Conservation (phyloP, 345 rosid genomes). For the Kernera saxatilis region DNA sequence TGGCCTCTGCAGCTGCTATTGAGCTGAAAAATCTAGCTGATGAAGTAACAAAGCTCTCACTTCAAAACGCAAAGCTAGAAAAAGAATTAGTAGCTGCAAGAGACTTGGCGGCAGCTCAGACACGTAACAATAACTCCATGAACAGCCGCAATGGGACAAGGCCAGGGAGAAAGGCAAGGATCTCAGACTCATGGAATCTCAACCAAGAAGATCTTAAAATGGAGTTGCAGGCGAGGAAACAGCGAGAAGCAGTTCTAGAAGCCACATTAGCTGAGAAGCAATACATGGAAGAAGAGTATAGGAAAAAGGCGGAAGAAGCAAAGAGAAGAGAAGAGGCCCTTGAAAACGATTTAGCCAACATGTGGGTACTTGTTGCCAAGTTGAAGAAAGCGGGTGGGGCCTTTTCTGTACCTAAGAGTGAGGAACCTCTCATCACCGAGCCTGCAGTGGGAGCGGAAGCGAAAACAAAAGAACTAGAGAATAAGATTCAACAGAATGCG, state of each 20-base stretch:
- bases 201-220: slow-evolving; percentile 67
- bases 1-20: slow-evolving; percentile 98
- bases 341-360: slow-evolving; percentile 92
- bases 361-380: slow-evolving; percentile 99
- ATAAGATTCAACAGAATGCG: slow-evolving; percentile 28
- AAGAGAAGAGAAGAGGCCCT: slow-evolving; percentile 82
- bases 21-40: slow-evolving; percentile 90
- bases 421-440: slow-evolving; percentile 17
- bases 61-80: slow-evolving; percentile 76
- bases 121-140: slow-evolving; percentile 52
- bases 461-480: slow-evolving; percentile 27
- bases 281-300: slow-evolving; percentile 64
- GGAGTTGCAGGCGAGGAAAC: slow-evolving; percentile 88
- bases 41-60: slow-evolving; percentile 81
- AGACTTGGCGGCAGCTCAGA: slow-evolving; percentile 45
- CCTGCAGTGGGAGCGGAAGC: slow-evolving; percentile 26
- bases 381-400: slow-evolving; percentile 73
- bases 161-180: slow-evolving; percentile 70
- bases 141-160: slow-evolving; percentile 51
- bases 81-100: slow-evolving; percentile 66
- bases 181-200: slow-evolving; percentile 68
- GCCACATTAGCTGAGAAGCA: slow-evolving; percentile 80
- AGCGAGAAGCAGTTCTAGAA: slow-evolving; percentile 74
- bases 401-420: slow-evolving; percentile 39
- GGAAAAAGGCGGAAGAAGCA: slow-evolving; percentile 74